A percentile compares a stretch with the other conserved stretches of the same genome.
Evolutionary conservation across 495 filamentous ascomycete species (phyloP).

Genomic region (Annulohypoxylon bovei): DNA sequence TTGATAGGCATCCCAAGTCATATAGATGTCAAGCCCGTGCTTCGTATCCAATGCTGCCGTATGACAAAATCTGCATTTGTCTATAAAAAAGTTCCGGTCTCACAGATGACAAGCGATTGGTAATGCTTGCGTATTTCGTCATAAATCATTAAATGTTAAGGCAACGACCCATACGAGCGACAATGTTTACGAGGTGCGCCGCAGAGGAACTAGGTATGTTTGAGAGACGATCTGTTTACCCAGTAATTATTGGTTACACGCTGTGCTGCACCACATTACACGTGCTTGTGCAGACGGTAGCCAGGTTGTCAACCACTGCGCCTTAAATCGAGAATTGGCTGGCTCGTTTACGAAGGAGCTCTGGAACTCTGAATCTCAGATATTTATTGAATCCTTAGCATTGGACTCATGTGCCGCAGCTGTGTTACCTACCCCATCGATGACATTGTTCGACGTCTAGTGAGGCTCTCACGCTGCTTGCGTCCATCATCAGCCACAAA

Average conservation of each 20-base stretch:
- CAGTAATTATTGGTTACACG: slow-evolving; percentile 37
- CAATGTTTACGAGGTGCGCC: slow-evolving; percentile 36
- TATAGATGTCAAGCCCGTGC: slow-evolving; percentile 18
- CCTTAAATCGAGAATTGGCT: slow-evolving; percentile 18
- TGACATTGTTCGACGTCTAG: slow-evolving; percentile 10
- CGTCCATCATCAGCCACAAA: slow-evolving; percentile 31
- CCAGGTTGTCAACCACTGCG: slow-evolving; percentile 15
- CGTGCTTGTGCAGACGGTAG: slow-evolving; percentile 26
- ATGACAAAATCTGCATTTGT: slow-evolving; percentile 32
- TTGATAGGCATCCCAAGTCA: neutral
- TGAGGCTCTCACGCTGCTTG: slow-evolving; percentile 33
- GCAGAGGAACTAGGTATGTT: slow-evolving; percentile 9
- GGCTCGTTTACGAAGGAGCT: slow-evolving; percentile 22
- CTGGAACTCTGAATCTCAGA: neutral
- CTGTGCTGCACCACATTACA: slow-evolving; percentile 41
- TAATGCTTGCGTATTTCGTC: slow-evolving; percentile 18
- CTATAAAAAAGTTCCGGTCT: slow-evolving; percentile 32
- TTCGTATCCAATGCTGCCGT: slow-evolving; percentile 39
- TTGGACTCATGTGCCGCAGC: slow-evolving; percentile 18
- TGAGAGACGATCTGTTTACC: slow-evolving; percentile 12
- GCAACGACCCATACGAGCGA: slow-evolving; percentile 33
- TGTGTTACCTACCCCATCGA: slow-evolving; percentile 30
- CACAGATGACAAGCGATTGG: slow-evolving; percentile 34
- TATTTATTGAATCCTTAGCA: slow-evolving; percentile 21
- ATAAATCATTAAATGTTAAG: slow-evolving; percentile 34